These are phyloP conservation scores for Schizophyllum amplum DNA, from an alignment of 1,284 basidiomycete species.

Conservation along the genomic window DNA sequence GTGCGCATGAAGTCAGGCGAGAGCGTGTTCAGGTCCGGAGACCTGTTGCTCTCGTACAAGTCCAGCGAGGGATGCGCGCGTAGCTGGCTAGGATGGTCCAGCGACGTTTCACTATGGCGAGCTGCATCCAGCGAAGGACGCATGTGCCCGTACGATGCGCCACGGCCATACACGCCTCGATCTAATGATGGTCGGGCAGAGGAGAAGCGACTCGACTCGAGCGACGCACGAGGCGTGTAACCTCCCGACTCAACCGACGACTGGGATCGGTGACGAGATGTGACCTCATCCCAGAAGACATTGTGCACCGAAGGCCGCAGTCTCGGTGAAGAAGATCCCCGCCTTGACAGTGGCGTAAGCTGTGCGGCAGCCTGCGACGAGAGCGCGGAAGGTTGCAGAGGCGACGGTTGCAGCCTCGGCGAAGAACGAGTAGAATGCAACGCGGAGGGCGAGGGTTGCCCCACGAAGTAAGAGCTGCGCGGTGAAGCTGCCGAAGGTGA, in stretches of 20 bases:
- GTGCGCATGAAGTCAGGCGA: not conserved
- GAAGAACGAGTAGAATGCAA: not conserved
- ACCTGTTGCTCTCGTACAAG: not conserved
- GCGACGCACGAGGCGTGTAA: not conserved
- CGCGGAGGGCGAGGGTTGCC: not conserved
- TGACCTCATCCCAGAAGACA: not conserved
- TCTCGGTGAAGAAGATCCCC: not conserved
- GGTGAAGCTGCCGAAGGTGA: no score
- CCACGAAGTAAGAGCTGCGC: not conserved
- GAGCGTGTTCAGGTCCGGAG: not conserved
- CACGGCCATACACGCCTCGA: no score
- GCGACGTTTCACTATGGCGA: not conserved
- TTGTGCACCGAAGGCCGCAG: not conserved
- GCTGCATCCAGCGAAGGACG: not conserved
- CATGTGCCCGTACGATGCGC: not conserved
- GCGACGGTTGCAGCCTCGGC: not conserved
- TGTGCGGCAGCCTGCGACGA: not conserved
- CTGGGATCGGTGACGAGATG: not conserved
- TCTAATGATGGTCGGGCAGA: not conserved
- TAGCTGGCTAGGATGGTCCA: not conserved
- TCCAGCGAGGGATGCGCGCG: not conserved
- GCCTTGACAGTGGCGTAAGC: not conserved
- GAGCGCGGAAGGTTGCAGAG: not conserved
- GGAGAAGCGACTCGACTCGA: not conserved
- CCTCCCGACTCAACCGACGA: not conserved